Percentiles rank a stretch among this genome's conserved stretches.
Evolutionary conservation across 306 rosid species (phyloP).

Genomic region (Vigna reflexopilosa): DNA sequence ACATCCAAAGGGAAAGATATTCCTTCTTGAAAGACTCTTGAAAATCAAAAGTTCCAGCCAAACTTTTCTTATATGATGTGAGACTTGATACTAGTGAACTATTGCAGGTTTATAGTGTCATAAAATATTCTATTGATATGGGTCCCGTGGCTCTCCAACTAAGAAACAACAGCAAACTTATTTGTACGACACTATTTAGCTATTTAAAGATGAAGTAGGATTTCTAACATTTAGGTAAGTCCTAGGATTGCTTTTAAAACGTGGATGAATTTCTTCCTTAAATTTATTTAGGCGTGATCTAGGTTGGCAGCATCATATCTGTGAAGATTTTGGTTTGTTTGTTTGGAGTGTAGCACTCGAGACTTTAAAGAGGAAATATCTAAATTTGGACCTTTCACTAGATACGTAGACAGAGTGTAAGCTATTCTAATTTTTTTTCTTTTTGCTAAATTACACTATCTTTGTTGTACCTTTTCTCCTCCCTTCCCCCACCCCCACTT

Average conservation of each 20-base stretch:
- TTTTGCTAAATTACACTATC: background rate
- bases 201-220: background rate
- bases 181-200: background rate
- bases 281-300: background rate
- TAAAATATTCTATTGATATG: background rate
- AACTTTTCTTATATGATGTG: background rate
- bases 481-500: background rate
- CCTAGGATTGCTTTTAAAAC: background rate
- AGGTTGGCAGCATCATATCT: background rate
- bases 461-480: background rate
- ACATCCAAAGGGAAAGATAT: background rate
- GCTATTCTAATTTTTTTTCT: background rate
- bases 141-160: background rate
- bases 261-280: background rate
- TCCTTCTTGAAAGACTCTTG: background rate
- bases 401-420: background rate
- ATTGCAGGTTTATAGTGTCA: background rate
- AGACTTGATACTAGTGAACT: conserved; percentile 1
- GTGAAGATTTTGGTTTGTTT: background rate
- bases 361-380: background rate
- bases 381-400: background rate
- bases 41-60: background rate
- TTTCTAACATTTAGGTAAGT: background rate
- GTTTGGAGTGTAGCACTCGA: background rate
- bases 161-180: background rate